Evolutionary conservation across 2,329 filamentous ascomycete species (phyloP), one percentile per base, ranked within the genome.

Genomic region (Pseudogymnoascus sp.): DNA sequence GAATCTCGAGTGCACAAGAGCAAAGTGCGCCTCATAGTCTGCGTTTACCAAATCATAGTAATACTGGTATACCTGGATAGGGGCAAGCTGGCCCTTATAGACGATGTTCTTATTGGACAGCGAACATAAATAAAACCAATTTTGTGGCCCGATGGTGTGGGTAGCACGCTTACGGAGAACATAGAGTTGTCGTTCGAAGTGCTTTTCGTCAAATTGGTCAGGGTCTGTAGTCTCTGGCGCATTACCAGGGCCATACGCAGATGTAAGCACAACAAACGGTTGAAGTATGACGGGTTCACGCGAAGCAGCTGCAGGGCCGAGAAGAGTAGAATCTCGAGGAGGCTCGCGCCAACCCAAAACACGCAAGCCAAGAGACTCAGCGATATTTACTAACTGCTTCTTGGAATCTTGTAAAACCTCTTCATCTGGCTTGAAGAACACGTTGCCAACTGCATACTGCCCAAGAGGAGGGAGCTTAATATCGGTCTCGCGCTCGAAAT

Each of bases 41-140:
- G 96, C 93, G 70, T 94, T 96, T 69, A 97, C 90, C 74, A 97
- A 79, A 79, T 97, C 93, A 76, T 97, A 91, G 78, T 96, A 97
- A 80, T 97, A 97, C 74, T 95, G 89, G 78, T 97, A 97, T 61
- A 97, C 93, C 80, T 97, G 93, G 31, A 93, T 86, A 23, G 93
- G 93, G 49, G 93, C 89, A 68, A 97, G 82, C 76, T 97, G 94
- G 67, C 93, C 93, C 83, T 97, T 97, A 84, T 97, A 97, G 65
- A 97, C 91, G 78, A 97, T 97, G 80, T 97, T 97, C 79, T 92
- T 92, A 86, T 96, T 97, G 55, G 76, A 94, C 68, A 97, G 80
- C 59, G 92, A 96, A 83, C 93, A 97, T 64, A 97, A 82, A 76
- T 97, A 97, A 82, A 97, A 97, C 93, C 93, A 97, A 77, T 97